A percentile compares a stretch with the other conserved stretches of the same genome.
These are phyloP conservation scores for Mycena vitilis DNA, from an alignment of 768 basidiomycete species.

Conservation along the genomic window DNA sequence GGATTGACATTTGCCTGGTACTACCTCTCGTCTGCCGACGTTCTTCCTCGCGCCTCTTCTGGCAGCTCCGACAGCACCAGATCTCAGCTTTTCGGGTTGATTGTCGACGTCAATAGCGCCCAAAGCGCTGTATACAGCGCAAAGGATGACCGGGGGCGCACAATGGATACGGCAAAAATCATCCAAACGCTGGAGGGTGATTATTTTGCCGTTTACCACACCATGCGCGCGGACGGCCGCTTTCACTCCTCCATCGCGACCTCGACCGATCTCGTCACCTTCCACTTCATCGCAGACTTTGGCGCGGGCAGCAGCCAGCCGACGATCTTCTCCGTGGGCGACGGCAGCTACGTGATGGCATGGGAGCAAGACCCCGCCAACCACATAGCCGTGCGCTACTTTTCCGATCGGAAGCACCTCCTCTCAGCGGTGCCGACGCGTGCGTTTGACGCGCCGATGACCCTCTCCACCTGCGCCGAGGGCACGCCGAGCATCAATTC, in stretches of 20 bases:
- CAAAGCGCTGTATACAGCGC: background rate
- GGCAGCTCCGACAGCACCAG: background rate
- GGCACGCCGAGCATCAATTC: background rate
- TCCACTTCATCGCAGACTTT: background rate
- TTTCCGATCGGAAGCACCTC: background rate
- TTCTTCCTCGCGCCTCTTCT: too few species aligned
- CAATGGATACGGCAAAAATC: background rate
- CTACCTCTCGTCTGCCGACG: too few species aligned
- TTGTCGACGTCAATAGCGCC: background rate
- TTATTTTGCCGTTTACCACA: background rate
- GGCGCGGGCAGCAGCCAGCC: background rate
- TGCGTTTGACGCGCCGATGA: background rate
- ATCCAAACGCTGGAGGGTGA: background rate
- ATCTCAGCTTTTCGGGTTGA: background rate
- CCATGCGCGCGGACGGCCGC: background rate
- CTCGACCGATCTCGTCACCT: background rate
- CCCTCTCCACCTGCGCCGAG: background rate
- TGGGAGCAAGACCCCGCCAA: background rate
- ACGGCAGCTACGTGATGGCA: background rate
- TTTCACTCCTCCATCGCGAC: background rate
- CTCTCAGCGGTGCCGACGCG: background rate
- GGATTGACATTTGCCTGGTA: too few species aligned
- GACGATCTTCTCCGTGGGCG: background rate
- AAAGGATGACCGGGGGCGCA: background rate
- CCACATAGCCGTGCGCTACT: background rate